A percentile compares a stretch with the other conserved stretches of the same genome.
Evolutionary conservation across 176 grass and related monocot species (phyloP).

Genomic region (Puya raimondii): DNA sequence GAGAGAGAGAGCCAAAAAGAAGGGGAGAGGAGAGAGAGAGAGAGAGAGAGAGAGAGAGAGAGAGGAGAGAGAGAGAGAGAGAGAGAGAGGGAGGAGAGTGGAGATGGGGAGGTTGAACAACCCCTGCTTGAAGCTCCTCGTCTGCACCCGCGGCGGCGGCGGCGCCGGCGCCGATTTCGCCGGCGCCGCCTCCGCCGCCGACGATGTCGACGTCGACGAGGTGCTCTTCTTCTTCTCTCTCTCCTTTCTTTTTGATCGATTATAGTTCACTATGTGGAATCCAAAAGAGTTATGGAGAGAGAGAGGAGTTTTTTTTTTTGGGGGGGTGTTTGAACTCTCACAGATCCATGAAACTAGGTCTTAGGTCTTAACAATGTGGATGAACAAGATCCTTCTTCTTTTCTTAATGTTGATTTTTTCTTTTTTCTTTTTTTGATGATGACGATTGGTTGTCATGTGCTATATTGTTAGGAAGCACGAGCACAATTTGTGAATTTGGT

Average conservation of each 20-base stretch:
- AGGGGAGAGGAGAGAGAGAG: not conserved
- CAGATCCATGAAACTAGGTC: no score
- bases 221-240: conserved; percentile 7
- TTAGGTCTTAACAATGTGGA: no score
- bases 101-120: conserved; percentile 47
- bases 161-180: conserved; percentile 15
- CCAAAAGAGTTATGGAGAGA: no score
- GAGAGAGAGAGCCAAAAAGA: conserved; percentile 6
- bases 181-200: conserved; percentile 32
- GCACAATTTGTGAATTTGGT: no score
- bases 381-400: no score
- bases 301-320: no score
- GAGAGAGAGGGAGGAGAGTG: conserved; percentile 2
- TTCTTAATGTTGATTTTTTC: no score
- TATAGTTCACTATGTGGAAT: not conserved
- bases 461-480: no score
- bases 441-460: no score
- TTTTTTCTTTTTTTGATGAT: no score
- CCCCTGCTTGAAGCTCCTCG: conserved; percentile 68
- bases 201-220: conserved; percentile 43
- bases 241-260: not conserved
- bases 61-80: conserved; percentile 3
- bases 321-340: no score
- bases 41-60: conserved; percentile 9
- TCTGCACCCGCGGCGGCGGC: conserved; percentile 38